Conservation (phyloP, 1,284 basidiomycete species). For the Cryptococcus neoformans region DNA sequence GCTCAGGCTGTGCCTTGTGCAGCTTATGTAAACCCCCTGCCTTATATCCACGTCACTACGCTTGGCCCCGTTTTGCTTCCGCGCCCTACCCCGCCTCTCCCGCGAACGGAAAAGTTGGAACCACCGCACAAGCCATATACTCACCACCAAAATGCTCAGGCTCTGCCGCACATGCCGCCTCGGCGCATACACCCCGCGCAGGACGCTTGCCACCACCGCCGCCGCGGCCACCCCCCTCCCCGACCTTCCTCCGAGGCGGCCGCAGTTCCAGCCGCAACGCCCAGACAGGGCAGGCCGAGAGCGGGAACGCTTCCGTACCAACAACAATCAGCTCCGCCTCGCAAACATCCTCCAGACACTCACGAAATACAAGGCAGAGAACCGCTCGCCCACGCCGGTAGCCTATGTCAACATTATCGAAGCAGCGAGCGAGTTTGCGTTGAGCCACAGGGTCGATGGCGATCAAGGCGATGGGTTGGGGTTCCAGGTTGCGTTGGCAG, state of each 20-base stretch:
- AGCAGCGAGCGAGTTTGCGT: conserved; percentile 27
- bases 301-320: background rate
- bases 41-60: too few relatives aligned
- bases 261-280: background rate
- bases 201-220: background rate
- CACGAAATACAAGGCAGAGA: conserved; percentile 15
- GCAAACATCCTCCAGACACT: conserved; percentile 25
- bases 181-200: background rate
- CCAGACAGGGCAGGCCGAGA: background rate
- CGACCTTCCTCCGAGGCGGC: background rate
- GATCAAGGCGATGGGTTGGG: conserved; percentile 23
- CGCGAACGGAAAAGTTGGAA: too few relatives aligned
- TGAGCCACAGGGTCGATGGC: background rate
- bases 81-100: too few relatives aligned
- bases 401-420: conserved; percentile 35
- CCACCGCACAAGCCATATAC: too few relatives aligned
- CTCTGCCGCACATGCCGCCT: background rate
- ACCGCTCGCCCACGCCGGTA: conserved; percentile 20
- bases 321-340: background rate
- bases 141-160: background rate
- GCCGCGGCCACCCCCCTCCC: background rate
- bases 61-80: too few relatives aligned
- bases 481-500: conserved; percentile 33
- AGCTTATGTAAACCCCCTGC: too few relatives aligned
- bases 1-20: too few relatives aligned